These are phyloP conservation scores for Fusarium graminum DNA, from an alignment of 2,329 filamentous ascomycete genomes.

Conservation along the genomic window DNA sequence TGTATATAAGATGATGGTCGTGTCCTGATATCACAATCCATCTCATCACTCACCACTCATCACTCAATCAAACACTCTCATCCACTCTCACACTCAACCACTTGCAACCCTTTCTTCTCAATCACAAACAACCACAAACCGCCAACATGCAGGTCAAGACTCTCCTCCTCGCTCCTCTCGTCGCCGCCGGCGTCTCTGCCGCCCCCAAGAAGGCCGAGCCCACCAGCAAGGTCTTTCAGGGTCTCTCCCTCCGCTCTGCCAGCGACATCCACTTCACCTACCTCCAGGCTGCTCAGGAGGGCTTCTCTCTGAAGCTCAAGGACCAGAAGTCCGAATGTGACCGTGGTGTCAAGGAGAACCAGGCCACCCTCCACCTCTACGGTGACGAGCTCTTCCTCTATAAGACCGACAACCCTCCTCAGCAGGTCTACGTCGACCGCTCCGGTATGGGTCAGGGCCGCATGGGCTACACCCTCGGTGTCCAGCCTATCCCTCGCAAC, in stretches of 20 bases:
- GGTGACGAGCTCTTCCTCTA: conserved; percentile 64
- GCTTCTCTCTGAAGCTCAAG: conserved; percentile 60
- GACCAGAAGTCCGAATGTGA: conserved; percentile 65
- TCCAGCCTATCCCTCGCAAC: conserved; percentile 56
- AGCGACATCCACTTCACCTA: conserved; percentile 61
- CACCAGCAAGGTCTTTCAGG: conserved; percentile 54
- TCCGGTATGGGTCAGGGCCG: conserved; percentile 70
- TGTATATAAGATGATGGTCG: conserved; percentile 34
- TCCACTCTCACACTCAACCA: background rate
- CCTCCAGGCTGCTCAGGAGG: conserved; percentile 60
- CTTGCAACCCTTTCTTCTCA: conserved; percentile 3
- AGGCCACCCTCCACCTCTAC: conserved; percentile 64
- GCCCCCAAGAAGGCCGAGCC: conserved; percentile 48
- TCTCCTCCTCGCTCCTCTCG: conserved; percentile 44
- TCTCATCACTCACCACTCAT: conserved; percentile 4
- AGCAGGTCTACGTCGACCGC: conserved; percentile 67
- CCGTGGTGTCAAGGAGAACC: conserved; percentile 51
- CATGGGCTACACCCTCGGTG: conserved; percentile 65
- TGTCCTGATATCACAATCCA: background rate
- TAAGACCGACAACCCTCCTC: conserved; percentile 52
- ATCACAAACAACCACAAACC: conserved; percentile 6
- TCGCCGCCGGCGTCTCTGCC: conserved; percentile 49
- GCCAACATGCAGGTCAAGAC: conserved; percentile 50
- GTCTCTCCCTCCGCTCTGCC: conserved; percentile 65
- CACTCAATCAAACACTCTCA: background rate